These are phyloP conservation scores for Mycena alexandri DNA, from an alignment of 768 basidiomycete species.

Conservation along the genomic window DNA sequence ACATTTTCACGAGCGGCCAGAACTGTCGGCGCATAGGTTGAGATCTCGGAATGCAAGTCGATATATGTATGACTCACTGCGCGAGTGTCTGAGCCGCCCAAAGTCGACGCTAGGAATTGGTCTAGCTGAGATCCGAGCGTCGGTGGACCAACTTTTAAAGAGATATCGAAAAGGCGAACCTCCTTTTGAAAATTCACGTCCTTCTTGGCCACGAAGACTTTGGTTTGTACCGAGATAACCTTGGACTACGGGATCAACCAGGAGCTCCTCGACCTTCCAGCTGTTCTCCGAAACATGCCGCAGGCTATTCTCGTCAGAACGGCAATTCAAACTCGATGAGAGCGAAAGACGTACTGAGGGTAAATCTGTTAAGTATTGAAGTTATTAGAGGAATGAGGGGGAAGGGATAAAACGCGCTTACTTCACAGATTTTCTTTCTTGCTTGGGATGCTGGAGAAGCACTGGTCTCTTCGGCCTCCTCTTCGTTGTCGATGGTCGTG, in stretches of 20 bases:
- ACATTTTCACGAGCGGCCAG: constrained; percentile 38
- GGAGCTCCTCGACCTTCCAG: constrained; percentile 23
- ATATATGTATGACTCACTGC: constrained; percentile 15
- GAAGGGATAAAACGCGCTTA: background rate
- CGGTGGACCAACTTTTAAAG: background rate
- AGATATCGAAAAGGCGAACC: constrained; percentile 10
- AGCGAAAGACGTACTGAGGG: constrained; percentile 26
- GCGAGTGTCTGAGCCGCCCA: constrained; percentile 18
- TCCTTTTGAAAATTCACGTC: constrained; percentile 26
- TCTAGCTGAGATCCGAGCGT: constrained; percentile 19
- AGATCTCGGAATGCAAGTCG: background rate
- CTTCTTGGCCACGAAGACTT: background rate
- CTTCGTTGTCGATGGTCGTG: constrained; percentile 24
- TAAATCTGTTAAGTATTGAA: constrained; percentile 16
- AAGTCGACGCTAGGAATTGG: constrained; percentile 30
- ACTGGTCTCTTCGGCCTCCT: constrained; percentile 3
- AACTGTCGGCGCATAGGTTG: constrained; percentile 13
- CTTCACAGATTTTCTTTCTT: constrained; percentile 22
- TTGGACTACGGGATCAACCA: constrained; percentile 9
- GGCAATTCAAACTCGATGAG: background rate
- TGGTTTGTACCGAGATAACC: constrained; percentile 5
- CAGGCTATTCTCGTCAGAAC: constrained; percentile 9
- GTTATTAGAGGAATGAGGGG: background rate
- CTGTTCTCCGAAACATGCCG: background rate
- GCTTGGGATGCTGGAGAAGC: constrained; percentile 28